phyloP scores from a whole-genome alignment of 2,329 filamentous ascomycete species.

The Diaporthe longicolla region DNA sequence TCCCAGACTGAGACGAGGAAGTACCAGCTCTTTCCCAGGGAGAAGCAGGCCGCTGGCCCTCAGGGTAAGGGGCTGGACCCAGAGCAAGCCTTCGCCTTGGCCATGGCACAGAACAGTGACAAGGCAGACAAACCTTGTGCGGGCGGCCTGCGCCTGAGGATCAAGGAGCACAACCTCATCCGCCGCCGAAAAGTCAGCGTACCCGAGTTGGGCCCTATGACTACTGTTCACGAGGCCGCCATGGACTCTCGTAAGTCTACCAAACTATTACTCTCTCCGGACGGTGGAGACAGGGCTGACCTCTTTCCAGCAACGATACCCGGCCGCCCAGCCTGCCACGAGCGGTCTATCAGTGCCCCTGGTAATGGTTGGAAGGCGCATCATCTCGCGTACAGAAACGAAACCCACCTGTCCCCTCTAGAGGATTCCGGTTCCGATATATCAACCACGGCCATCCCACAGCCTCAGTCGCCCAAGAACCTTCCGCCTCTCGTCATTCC shows the following conservation, averaged over 20 bases:
- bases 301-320: slow-evolving; percentile 73
- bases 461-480: slow-evolving; percentile 66
- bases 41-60: slow-evolving; percentile 61
- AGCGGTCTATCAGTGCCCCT: slow-evolving; percentile 75
- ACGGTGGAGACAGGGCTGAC: slow-evolving; percentile 44
- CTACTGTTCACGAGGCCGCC: slow-evolving; percentile 75
- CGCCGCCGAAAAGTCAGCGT: slow-evolving; percentile 75
- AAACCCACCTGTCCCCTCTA: slow-evolving; percentile 24
- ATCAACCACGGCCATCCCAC: slow-evolving; percentile 48
- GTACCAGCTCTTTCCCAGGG: slow-evolving; percentile 73
- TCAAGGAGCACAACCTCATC: slow-evolving; percentile 70
- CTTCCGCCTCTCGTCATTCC: slow-evolving; percentile 73
- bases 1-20: slow-evolving; percentile 68
- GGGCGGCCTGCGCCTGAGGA: slow-evolving; percentile 62
- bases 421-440: slow-evolving; percentile 14
- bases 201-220: slow-evolving; percentile 76
- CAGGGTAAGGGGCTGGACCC: slow-evolving; percentile 62
- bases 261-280: slow-evolving; percentile 32
- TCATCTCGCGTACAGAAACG: slow-evolving; percentile 50
- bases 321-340: slow-evolving; percentile 74
- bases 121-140: slow-evolving; percentile 57
- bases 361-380: slow-evolving; percentile 64
- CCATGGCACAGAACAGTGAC: slow-evolving; percentile 57
- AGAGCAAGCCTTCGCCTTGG: slow-evolving; percentile 63
- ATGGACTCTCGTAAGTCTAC: slow-evolving; percentile 78